Conservation (phyloP, 129 eudicot species). For the Heracleum sosnowskyi region DNA sequence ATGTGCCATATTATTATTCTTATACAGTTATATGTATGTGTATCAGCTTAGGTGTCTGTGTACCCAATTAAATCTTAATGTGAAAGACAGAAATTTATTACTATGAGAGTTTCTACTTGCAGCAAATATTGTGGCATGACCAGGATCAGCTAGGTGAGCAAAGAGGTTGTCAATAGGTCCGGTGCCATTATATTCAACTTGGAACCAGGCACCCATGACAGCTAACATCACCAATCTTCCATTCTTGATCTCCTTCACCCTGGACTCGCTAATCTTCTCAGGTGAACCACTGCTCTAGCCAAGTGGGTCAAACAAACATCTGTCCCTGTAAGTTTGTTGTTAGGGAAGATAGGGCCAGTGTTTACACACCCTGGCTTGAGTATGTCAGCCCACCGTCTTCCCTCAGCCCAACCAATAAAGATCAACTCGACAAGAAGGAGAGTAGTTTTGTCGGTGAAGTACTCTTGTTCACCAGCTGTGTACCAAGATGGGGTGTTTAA, state of each 20-base stretch:
- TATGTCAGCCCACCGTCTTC: constrained; percentile 98
- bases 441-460: constrained; percentile 79
- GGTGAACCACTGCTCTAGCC: constrained; percentile 90
- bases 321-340: constrained; percentile 97
- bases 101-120: constrained; percentile 40
- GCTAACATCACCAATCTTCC: constrained; percentile 98
- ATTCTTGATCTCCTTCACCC: constrained; percentile 98
- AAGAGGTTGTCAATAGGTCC: constrained; percentile 98
- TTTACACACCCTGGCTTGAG: constrained; percentile 89
- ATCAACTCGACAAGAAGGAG: constrained; percentile 69
- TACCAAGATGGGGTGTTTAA: constrained; percentile 99
- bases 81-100: background rate
- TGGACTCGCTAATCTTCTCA: constrained; percentile 72
- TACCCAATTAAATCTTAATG: background rate
- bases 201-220: constrained; percentile 99
- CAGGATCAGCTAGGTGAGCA: constrained; percentile 99
- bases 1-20: background rate
- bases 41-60: background rate
- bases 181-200: constrained; percentile 84
- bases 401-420: constrained; percentile 99
- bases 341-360: constrained; percentile 99
- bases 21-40: background rate
- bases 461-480: constrained; percentile 87
- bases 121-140: constrained; percentile 96
- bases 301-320: constrained; percentile 97